Conservation (phyloP, 139 green algal genomes). For the Astrephomene gubernaculifera region DNA sequence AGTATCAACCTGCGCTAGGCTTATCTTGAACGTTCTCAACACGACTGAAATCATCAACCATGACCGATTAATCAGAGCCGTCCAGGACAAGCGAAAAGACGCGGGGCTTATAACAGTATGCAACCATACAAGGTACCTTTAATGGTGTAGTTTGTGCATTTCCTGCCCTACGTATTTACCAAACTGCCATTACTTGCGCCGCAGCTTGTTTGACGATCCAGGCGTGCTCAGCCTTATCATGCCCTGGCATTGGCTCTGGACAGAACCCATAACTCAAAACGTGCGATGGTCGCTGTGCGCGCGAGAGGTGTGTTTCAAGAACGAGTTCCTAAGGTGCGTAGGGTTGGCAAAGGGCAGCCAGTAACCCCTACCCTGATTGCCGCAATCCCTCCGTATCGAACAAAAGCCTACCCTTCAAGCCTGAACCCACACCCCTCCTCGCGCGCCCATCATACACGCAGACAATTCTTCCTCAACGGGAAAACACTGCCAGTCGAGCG, state of each 20-base stretch:
- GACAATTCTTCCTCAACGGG: slow-evolving; percentile 88
- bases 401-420: too few species aligned
- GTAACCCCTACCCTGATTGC: too few species aligned
- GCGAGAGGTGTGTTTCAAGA: slow-evolving; percentile 86
- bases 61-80: background rate
- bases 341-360: too few species aligned
- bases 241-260: slow-evolving; percentile 80
- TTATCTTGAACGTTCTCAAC: slow-evolving; percentile 7
- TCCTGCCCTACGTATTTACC: background rate
- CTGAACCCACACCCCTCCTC: too few species aligned
- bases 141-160: background rate
- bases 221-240: slow-evolving; percentile 77
- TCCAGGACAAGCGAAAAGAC: background rate
- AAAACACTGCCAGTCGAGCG: slow-evolving; percentile 89
- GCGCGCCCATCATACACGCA: slow-evolving; percentile 25
- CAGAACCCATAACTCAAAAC: slow-evolving; percentile 69
- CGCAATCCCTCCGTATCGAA: too few species aligned
- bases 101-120: slow-evolving; percentile 8
- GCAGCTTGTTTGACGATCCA: slow-evolving; percentile 92
- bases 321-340: slow-evolving; percentile 73
- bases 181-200: background rate
- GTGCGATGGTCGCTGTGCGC: slow-evolving; percentile 90
- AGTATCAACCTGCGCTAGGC: slow-evolving; percentile 9
- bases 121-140: slow-evolving; percentile 43
- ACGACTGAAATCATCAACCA: slow-evolving; percentile 26